Base-by-base conservation (phyloP, 1,284 basidiomycete species). In the Prillingera fragicola region DNA sequence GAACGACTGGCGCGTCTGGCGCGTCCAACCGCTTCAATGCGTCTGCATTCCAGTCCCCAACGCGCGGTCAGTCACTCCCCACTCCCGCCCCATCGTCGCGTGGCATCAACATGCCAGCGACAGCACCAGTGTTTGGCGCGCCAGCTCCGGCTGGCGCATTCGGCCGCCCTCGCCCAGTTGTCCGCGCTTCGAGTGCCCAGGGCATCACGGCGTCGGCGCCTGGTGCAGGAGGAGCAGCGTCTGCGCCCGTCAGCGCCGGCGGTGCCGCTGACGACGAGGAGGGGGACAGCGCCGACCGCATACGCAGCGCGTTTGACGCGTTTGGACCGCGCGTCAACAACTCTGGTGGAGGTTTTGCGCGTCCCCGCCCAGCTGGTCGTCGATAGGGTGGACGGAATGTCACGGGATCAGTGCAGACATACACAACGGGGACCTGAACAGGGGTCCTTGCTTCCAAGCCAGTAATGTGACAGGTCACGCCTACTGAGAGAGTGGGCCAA, bases 261-360 rank as follows among this genome's bases (percentile, higher is more conserved):
- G 3, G 38, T 1, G 50, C 18, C 3, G 57, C 40, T 3, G 57
- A 47, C 9, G 61, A 56, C 8, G 65, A 56, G 35, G 65, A 58
- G 5, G 63, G 48, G 17, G 65, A 69, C 48, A 54, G 58, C 33
- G 59, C 64, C 45, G 63, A 65, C 8, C 54, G 46, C 35, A 64
- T 70, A 47, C 43, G 57, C 36, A 57, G 50, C 38, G 69, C 69
- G 7, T 71, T 71, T 43, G 62, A 69, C 42, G 65, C 67, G 12
- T 71, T 71, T 41, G 69, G 69, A 24, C 69, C 69, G 2, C 64
- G 69, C 36, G 64, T 71, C 13, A 47, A 50, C 26, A 46, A 46
- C 7, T 51, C 48, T 10, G 55, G 58, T 17, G 57, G 56, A 23
- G 59, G 62, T 2, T 70, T 70, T 37, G 60, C 67, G n/a, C 54